A percentile compares a stretch with the other conserved stretches of the same genome.
These are phyloP conservation scores for Picochlorum sp. DNA, from an alignment of 139 green algal genomes.

Conservation along the genomic window DNA sequence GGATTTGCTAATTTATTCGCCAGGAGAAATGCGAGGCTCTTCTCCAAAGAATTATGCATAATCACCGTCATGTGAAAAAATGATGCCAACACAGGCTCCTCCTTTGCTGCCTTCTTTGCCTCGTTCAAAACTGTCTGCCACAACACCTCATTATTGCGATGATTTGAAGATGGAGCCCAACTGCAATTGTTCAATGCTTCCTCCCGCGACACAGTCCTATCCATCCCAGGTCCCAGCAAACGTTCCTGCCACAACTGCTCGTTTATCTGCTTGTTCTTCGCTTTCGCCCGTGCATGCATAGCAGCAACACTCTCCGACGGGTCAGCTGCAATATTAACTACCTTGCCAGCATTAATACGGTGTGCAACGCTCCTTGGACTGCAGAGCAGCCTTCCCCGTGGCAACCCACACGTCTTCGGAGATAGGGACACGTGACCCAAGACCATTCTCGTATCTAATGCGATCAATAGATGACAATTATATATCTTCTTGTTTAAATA, in stretches of 20 bases:
- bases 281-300: not conserved
- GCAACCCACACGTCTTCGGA: too few species aligned
- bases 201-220: not conserved
- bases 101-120: conserved; percentile 37
- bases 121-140: conserved; percentile 57
- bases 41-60: conserved; percentile 73
- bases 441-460: too few species aligned
- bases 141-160: conserved; percentile 43
- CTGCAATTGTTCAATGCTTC: conserved; percentile 22
- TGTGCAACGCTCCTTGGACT: too few species aligned
- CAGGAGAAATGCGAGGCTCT: conserved; percentile 82
- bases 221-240: not conserved
- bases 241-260: conserved; percentile 9
- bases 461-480: too few species aligned
- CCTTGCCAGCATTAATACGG: not conserved
- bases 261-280: conserved; percentile 12
- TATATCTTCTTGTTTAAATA: too few species aligned
- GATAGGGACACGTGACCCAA: too few species aligned
- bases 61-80: conserved; percentile 92
- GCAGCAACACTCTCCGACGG: not conserved
- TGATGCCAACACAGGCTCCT: conserved; percentile 80
- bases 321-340: not conserved
- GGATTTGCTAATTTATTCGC: conserved; percentile 84
- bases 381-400: too few species aligned
- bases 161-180: conserved; percentile 41